These are phyloP conservation scores for Peziza echinospora DNA, from an alignment of 495 filamentous ascomycete species.

Conservation along the genomic window DNA sequence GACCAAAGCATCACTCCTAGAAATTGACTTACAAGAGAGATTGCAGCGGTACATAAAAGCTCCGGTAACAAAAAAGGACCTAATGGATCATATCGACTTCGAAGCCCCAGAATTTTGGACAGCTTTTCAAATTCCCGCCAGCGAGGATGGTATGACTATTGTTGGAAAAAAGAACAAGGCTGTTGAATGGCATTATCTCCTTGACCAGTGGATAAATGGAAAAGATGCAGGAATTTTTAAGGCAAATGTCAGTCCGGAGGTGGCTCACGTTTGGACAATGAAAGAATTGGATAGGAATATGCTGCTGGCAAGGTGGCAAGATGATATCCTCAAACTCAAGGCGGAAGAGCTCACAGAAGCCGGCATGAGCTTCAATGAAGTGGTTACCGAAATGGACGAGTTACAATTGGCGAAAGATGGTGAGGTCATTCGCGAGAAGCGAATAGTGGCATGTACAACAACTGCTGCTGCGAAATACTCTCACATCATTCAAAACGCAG, in stretches of 20 bases:
- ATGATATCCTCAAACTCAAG: slow-evolving; percentile 29
- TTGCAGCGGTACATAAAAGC: not conserved
- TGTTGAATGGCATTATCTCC: slow-evolving; percentile 31
- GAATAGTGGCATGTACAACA: slow-evolving; percentile 55
- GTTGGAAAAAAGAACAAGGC: slow-evolving; percentile 24
- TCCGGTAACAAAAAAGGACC: slow-evolving; percentile 1
- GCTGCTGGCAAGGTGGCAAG: slow-evolving; percentile 27
- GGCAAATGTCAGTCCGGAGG: slow-evolving; percentile 13
- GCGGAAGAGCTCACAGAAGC: slow-evolving; percentile 22
- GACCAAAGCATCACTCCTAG: no score
- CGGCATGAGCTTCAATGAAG: slow-evolving; percentile 24
- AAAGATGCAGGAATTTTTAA: slow-evolving; percentile 25
- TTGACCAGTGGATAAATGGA: slow-evolving; percentile 34
- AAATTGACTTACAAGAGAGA: no score
- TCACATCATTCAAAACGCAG: slow-evolving; percentile 28
- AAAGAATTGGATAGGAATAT: slow-evolving; percentile 18
- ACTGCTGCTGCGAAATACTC: slow-evolving; percentile 47
- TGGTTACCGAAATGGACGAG: slow-evolving; percentile 22
- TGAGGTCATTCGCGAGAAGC: slow-evolving; percentile 29
- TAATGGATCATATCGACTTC: slow-evolving; percentile 48
- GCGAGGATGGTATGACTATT: slow-evolving; percentile 23
- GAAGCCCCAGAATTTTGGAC: slow-evolving; percentile 33
- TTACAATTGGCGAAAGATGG: slow-evolving; percentile 27
- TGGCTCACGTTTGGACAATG: slow-evolving; percentile 35
- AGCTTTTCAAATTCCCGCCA: slow-evolving; percentile 30